Conservation (phyloP, 2,329 filamentous ascomycete genomes). For the Trichoderma sp. region DNA sequence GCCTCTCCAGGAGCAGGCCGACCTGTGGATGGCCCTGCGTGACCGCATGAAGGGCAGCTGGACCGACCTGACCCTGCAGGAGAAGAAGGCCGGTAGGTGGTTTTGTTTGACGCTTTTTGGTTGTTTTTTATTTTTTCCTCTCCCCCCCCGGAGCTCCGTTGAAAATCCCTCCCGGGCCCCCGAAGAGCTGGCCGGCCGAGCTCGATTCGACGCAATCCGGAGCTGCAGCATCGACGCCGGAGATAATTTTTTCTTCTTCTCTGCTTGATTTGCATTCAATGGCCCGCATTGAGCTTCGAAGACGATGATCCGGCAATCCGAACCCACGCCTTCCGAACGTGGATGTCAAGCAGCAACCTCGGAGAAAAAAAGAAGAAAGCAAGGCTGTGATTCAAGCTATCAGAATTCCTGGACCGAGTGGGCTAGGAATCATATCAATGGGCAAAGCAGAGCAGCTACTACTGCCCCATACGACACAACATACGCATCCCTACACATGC, state of each 20-base stretch:
- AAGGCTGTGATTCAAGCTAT: no score
- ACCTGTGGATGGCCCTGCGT: constrained; percentile 96
- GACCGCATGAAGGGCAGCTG: constrained; percentile 99
- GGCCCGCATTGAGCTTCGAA: not conserved
- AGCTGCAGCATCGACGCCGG: not conserved
- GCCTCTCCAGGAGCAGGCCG: constrained; percentile 98
- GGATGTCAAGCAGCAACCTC: no score
- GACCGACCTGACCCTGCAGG: constrained; percentile 90
- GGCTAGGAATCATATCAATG: constrained; percentile 1
- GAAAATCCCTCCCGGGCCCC: constrained; percentile 42
- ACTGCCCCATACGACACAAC: not conserved
- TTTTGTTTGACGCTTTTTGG: not conserved
- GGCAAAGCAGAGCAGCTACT: not conserved
- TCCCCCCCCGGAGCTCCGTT: not conserved
- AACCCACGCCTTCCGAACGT: not conserved
- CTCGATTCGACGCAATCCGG: not conserved
- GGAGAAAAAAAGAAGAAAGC: no score
- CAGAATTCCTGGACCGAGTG: not conserved
- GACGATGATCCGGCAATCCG: not conserved
- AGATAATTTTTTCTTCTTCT: not conserved
- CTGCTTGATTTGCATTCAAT: no score
- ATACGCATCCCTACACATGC: constrained; percentile 1
- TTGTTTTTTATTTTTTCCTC: not conserved
- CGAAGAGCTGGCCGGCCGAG: not conserved
- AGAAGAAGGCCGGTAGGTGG: constrained; percentile 97